Base-by-base conservation (phyloP, 371 early-diverging fungal species). In the Capillidium heterosporum region DNA sequence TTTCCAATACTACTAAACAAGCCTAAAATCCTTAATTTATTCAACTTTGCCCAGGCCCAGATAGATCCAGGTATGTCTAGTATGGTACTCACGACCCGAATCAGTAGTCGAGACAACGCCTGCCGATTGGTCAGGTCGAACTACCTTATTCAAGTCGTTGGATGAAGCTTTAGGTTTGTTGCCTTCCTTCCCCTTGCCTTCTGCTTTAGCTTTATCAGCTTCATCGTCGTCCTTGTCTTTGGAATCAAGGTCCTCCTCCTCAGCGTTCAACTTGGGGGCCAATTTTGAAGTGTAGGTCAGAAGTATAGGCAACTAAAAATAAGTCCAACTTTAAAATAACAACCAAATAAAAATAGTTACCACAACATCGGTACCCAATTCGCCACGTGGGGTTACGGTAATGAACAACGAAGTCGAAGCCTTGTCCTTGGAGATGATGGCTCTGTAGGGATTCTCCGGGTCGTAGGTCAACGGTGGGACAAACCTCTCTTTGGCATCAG, bases 21-120 rank as follows among this genome's bases (percentile, higher is more conserved):
- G n/a, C n/a, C n/a, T n/a, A n/a, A n/a, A n/a, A n/a, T n/a, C n/a
- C n/a, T n/a, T n/a, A 44, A 21, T 26, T 52, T 31, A 52, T 11
- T n/a, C 29, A 40, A 52, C 39, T 11, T 32, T 28, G 17, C 52
- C 52, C 4, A 52, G 24, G 17, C 39, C 29, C n/a, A 52, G 15
- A 40, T 52, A 52, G 35, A 52, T 5, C 52, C 52, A 52, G 35
- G 52, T 32, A 32, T 52, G 52, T 4, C 52, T n/a, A 40, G 52
- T 52, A 28, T 49, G 50, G 31, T 49, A 49, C 32, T 49, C 50
- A 10, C 50, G 11, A 24, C 50, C 50, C 2, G 50, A 49, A 24
- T 49, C 50, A 31, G 50, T 49, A 19, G 50, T 49, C 5, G 50
- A 28, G 11, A 49, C 31, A 31, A 24, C 5, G 4, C 50, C 50